Conservation (phyloP, 2,329 filamentous ascomycete species). For the Trichoderma arundinaceum region DNA sequence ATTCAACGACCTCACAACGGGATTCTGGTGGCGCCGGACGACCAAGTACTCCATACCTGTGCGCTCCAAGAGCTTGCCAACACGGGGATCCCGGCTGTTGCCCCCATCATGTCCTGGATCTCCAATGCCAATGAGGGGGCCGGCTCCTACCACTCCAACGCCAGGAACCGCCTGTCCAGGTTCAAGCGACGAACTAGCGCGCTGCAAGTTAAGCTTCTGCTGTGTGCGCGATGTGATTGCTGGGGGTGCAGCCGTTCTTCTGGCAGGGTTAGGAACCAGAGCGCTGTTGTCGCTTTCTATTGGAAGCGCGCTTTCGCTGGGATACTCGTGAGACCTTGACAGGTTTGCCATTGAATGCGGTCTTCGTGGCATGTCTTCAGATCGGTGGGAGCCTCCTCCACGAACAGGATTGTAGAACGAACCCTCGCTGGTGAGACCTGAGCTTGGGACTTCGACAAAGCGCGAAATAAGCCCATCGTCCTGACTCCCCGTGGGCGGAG, state of each 20-base stretch:
- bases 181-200: constrained; percentile 74
- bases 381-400: constrained; percentile 40
- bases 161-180: constrained; percentile 55
- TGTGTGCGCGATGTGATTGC: constrained; percentile 70
- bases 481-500: constrained; percentile 43
- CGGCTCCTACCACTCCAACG: constrained; percentile 48
- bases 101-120: constrained; percentile 60
- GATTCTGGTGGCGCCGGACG: constrained; percentile 73
- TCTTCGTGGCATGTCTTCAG: constrained; percentile 45
- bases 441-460: constrained; percentile 60
- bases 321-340: constrained; percentile 37
- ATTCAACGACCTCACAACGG: constrained; percentile 66
- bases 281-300: constrained; percentile 51
- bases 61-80: constrained; percentile 69
- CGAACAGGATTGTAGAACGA: constrained; percentile 55
- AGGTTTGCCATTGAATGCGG: constrained; percentile 52
- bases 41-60: constrained; percentile 77
- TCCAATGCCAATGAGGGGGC: constrained; percentile 58
- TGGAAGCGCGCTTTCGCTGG: constrained; percentile 36
- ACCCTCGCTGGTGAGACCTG: constrained; percentile 56
- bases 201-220: constrained; percentile 76
- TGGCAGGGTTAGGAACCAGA: constrained; percentile 53
- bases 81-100: constrained; percentile 62
- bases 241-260: constrained; percentile 48
- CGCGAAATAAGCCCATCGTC: constrained; percentile 62